Evolutionary conservation across 139 green algal genomes (phyloP), one percentile per base, ranked within the genome.

Genomic region (Volvox africanus): DNA sequence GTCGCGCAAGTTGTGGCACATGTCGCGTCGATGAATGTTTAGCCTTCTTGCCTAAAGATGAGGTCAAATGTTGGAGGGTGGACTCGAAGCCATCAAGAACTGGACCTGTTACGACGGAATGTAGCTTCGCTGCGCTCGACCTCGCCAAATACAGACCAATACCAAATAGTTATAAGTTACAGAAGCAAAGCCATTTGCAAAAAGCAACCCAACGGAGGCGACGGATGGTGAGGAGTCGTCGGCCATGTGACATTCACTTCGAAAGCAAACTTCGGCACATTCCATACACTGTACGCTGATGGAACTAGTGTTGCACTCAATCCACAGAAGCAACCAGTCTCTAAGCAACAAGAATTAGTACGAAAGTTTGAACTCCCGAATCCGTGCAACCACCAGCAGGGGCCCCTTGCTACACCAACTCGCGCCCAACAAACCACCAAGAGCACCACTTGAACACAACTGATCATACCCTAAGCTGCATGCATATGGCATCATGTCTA

Each of bases 111-210:
- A 55, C 75, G 75, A 81, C 44, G 75, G 3, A 81, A 80, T 36
- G 73, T 80, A 33, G 73, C 73, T 35, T 22, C 14, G 24, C 73
- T 81, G 32, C 75, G 75, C 32, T 81, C 75, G 16, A 55, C n/a
- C 24, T 81, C 75, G 24, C 75, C 75, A 55, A 81, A 24, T 24
- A 30, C 75, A 55, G 75, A 81, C 21, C 75, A 55, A 55, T 17
- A 33, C 13, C 75, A 81, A 55, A 81, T 81, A 28, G 75, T 81
- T 26, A 55, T 81, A 20, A 81, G 75, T 30, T 81, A 81, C 28
- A 33, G 75, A 13, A 61, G 44, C 19, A 81, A 81, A 24, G 75
- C 61, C 24, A 5, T 30, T 19, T 9, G 9, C 17, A 19, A 55
- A 30, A 20, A 24, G 18, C 75, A 81, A 20, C 30, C 50, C 30